phyloP scores from a whole-genome alignment of 2,329 filamentous ascomycete species.

The Aspergillus udagawae region DNA sequence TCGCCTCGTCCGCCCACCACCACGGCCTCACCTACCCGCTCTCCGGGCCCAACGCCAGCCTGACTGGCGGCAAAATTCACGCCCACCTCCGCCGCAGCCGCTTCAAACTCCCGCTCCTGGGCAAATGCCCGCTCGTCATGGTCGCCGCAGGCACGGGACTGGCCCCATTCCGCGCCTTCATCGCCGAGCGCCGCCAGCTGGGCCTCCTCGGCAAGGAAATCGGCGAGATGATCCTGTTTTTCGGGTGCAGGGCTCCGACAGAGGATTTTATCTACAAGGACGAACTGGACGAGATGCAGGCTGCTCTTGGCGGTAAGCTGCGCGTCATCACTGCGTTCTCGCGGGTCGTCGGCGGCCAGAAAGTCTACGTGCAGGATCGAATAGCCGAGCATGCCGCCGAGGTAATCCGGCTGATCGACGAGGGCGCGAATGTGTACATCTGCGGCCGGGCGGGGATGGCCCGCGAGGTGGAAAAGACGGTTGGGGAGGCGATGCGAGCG shows the following conservation, averaged over 20 bases:
- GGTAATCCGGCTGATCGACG: conserved; percentile 33
- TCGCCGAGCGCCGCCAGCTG: conserved; percentile 39
- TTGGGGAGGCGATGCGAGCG: conserved; percentile 35
- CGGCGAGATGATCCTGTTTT: conserved; percentile 40
- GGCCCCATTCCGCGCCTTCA: conserved; percentile 45
- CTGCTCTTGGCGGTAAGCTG: conserved; percentile 13
- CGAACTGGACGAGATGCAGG: conserved; percentile 25
- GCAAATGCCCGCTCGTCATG: conserved; percentile 49
- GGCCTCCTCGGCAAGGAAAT: conserved; percentile 32
- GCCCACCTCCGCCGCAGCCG: conserved; percentile 92
- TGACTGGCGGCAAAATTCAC: conserved; percentile 82
- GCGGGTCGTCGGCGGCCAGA: conserved; percentile 11
- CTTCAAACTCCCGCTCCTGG: conserved; percentile 73
- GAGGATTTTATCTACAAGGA: conserved; percentile 37
- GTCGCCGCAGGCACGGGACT: conserved; percentile 50
- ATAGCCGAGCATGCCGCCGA: conserved; percentile 26
- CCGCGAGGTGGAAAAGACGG: conserved; percentile 39
- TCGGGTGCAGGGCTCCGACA: conserved; percentile 36
- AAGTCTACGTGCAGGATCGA: conserved; percentile 39
- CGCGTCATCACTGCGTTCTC: conserved; percentile 27
- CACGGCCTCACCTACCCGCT: conserved; percentile 79
- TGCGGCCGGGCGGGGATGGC: conserved; percentile 37
- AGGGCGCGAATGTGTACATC: conserved; percentile 40
- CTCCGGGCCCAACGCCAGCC: conserved; percentile 81
- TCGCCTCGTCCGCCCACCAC: conserved; percentile 68